Base-by-base conservation (phyloP, 805 yeast species). In the Kuraishia capsulata region DNA sequence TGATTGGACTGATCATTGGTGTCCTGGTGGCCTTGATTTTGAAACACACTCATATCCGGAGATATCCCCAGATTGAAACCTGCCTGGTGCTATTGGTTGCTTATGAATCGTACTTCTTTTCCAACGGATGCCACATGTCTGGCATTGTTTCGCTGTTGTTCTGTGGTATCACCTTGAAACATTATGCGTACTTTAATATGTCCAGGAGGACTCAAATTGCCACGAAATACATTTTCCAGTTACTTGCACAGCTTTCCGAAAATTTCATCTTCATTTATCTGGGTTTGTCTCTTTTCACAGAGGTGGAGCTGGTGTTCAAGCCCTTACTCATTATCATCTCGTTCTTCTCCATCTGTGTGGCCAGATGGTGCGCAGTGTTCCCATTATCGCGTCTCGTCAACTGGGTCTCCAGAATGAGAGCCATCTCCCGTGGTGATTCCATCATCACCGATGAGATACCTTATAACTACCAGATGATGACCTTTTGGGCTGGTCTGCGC, bases 111-210 rank as follows among this genome's bases (percentile, higher is more conserved):
- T 92, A 92, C 60, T 92, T 92, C 67, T 92, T 92, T 61, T 89
- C 97, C 32, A 92, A 92, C 54, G 99, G 98, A 36, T 94, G 97
- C 51, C 98, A 94, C 57, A 92, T 92, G 98, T 89, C 97, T 4
- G 99, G 99, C 34, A 90, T 90, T 46, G 97, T 90, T 5, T 88
- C 97, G 2, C 67, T 92, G 47, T 64, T 92, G 47, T 92, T 92
- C 64, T 90, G 97, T 57, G 98, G 99, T 39, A 92, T 92, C 45
- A 90, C 98, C 1, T 65, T 92, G 57, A 92, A 90, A 58, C 97
- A 94, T 60, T 92, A 92, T 55, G 98, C 97, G 13, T 89, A 89
- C 62, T 92, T 76, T 62, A 94, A 90, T 62, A 92, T 92, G 98
- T 87, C 97, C 4, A 73, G 97, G 59, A 73, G 97, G 51, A 87